Evolutionary conservation across 108 stramenopile species (phyloP).

Genomic region (Aurantiochytrium sp.): DNA sequence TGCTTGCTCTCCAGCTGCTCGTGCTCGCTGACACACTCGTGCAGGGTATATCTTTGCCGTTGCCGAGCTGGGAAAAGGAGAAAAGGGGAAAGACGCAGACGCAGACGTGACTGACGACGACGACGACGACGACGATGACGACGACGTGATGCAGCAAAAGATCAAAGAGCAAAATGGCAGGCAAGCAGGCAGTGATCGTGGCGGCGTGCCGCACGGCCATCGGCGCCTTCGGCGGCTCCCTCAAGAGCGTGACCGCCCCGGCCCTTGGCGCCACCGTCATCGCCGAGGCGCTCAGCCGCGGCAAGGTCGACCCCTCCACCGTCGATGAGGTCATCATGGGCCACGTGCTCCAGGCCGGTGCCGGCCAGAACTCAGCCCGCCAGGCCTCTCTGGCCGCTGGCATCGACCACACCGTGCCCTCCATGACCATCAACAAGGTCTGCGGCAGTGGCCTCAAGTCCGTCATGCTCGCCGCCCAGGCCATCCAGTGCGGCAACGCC

Average conservation of each 20-base stretch:
- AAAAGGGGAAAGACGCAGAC: no score
- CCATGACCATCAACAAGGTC: constrained; percentile 85
- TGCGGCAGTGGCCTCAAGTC: constrained; percentile 95
- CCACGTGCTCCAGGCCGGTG: constrained; percentile 83
- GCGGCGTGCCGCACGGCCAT: constrained; percentile 97
- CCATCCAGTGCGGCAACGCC: constrained; percentile 74
- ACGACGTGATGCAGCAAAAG: background rate
- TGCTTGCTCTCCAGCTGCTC: no score
- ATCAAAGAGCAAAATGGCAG: background rate
- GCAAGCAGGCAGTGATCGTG: constrained; percentile 57
- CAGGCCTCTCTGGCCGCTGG: constrained; percentile 77
- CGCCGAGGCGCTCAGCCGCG: constrained; percentile 59
- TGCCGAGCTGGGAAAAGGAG: no score
- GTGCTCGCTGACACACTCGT: no score
- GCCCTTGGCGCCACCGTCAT: constrained; percentile 29
- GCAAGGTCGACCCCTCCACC: constrained; percentile 55
- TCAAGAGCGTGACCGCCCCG: constrained; percentile 12
- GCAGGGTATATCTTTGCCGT: no score
- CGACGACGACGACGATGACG: background rate
- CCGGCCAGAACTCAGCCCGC: constrained; percentile 80
- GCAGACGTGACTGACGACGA: background rate
- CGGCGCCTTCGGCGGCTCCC: constrained; percentile 80
- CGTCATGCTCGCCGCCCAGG: constrained; percentile 74
- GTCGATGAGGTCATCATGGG: constrained; percentile 84
- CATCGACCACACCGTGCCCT: constrained; percentile 62